phyloP scores from a whole-genome alignment of 2,329 filamentous ascomycete genomes.

The Hymenoscyphus scutula region DNA sequence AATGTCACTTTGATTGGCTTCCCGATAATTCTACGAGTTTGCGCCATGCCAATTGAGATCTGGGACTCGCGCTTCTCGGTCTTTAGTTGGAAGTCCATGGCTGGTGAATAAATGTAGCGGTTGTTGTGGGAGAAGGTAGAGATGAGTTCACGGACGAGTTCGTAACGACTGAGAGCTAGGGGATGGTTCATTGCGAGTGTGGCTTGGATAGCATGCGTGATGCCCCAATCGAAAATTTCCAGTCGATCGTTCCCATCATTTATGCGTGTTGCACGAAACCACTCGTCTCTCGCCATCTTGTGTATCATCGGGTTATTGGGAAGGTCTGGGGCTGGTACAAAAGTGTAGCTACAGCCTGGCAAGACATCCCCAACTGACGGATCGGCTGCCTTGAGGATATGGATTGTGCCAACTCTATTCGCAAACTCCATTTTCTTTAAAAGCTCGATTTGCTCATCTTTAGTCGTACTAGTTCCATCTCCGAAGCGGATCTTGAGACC shows the following conservation, averaged over 20 bases:
- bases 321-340: neutral
- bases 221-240: neutral
- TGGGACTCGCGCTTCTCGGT: neutral
- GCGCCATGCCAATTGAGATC: neutral
- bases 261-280: neutral
- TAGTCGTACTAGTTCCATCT: neutral
- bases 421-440: neutral
- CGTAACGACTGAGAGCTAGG: neutral
- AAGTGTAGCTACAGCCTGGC: neutral
- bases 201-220: neutral
- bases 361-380: neutral
- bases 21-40: neutral
- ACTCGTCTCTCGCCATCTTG: neutral
- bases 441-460: slow-evolving; percentile 1
- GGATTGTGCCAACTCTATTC: neutral
- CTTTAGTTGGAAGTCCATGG: slow-evolving; percentile 2
- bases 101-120: neutral
- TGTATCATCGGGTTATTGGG: neutral
- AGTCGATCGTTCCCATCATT: neutral
- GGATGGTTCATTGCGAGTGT: neutral
- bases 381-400: slow-evolving; percentile 1
- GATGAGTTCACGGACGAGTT: neutral
- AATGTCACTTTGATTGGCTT: neutral
- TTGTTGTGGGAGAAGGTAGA: neutral
- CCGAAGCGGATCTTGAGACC: neutral